These are phyloP conservation scores for Gastroboletus turbinatus DNA, from an alignment of 1,284 basidiomycete species.

Conservation along the genomic window DNA sequence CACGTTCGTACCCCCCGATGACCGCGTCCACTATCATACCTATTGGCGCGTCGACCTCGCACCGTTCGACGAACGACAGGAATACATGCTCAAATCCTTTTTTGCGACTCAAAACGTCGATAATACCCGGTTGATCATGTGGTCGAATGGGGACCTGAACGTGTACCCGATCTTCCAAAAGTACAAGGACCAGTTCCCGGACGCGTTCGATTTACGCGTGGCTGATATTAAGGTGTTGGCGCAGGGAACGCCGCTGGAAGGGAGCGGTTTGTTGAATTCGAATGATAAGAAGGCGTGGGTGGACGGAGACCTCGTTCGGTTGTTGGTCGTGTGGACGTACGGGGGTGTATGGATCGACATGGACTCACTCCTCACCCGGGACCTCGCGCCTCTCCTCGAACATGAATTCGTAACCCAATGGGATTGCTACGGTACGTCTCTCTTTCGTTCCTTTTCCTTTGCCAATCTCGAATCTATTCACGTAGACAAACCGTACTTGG, in stretches of 20 bases:
- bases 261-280: constrained; percentile 53
- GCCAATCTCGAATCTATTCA: background rate
- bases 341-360: constrained; percentile 96
- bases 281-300: constrained; percentile 86
- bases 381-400: constrained; percentile 80
- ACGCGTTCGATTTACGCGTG: constrained; percentile 66
- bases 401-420: constrained; percentile 95
- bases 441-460: background rate
- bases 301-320: constrained; percentile 84
- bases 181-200: constrained; percentile 63
- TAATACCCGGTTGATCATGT: constrained; percentile 71
- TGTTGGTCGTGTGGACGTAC: constrained; percentile 83
- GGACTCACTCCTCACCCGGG: constrained; percentile 87
- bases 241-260: constrained; percentile 72
- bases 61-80: constrained; percentile 76
- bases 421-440: constrained; percentile 87
- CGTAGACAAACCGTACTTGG: constrained; percentile 82
- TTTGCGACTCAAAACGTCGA: constrained; percentile 82
- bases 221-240: constrained; percentile 72
- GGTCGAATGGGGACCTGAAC: constrained; percentile 82
- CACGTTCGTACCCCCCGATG: constrained; percentile 33
- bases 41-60: constrained; percentile 90
- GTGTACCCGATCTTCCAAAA: constrained; percentile 58
- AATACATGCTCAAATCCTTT: constrained; percentile 86
- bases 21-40: constrained; percentile 73